Percentiles rank a stretch among this genome's conserved stretches.
Conservation (phyloP, 768 basidiomycete genomes). For the Asterophora lycoperdoides region DNA sequence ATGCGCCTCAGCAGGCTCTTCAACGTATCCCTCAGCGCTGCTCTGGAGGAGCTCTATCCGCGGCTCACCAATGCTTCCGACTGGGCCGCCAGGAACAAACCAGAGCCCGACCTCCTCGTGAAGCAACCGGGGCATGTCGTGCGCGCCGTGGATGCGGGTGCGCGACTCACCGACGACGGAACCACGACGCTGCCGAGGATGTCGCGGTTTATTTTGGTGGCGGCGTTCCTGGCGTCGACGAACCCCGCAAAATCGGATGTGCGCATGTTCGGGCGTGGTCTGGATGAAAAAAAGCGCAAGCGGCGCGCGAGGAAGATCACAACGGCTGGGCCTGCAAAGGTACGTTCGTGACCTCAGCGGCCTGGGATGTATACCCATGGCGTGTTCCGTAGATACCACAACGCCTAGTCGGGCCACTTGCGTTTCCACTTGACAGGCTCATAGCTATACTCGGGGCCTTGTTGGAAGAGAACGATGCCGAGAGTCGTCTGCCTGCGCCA, state of each 20-base stretch:
- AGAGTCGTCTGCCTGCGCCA: slow-evolving; percentile 38
- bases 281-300: slow-evolving; percentile 60
- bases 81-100: slow-evolving; percentile 55
- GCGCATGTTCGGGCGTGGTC: slow-evolving; percentile 75
- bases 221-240: slow-evolving; percentile 68
- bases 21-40: slow-evolving; percentile 55
- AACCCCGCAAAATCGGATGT: slow-evolving; percentile 81
- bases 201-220: slow-evolving; percentile 29
- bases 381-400: slow-evolving; percentile 54
- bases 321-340: slow-evolving; percentile 35
- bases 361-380: background rate
- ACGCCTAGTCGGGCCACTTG: slow-evolving; percentile 69
- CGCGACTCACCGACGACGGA: slow-evolving; percentile 10
- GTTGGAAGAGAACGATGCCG: slow-evolving; percentile 66
- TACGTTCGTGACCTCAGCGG: slow-evolving; percentile 20
- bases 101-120: slow-evolving; percentile 37
- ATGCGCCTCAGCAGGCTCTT: slow-evolving; percentile 63
- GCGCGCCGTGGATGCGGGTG: background rate
- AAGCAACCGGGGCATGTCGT: slow-evolving; percentile 20
- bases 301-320: slow-evolving; percentile 38
- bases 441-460: slow-evolving; percentile 76
- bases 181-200: slow-evolving; percentile 51
- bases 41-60: slow-evolving; percentile 66
- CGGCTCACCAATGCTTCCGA: slow-evolving; percentile 58
- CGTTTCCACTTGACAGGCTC: slow-evolving; percentile 78